Conservation (phyloP, 768 basidiomycete genomes). For the Phanerodontia chrysosporium region DNA sequence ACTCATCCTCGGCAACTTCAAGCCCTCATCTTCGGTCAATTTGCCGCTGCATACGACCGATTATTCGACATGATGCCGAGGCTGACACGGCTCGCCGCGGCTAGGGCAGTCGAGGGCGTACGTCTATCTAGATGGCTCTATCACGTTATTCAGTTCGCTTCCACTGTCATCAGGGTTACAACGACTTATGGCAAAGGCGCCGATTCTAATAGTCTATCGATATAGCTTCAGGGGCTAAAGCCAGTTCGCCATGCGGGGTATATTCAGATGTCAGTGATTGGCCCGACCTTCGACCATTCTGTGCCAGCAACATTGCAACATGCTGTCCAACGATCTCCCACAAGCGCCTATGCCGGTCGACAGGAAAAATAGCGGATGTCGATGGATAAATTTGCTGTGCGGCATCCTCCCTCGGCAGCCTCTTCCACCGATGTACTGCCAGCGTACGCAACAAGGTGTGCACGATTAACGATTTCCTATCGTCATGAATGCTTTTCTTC, state of each 20-base stretch:
- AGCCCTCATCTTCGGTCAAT: too few species aligned
- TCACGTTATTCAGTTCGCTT: not conserved
- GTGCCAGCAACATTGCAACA: not conserved
- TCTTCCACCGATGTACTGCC: not conserved
- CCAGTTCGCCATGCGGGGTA: not conserved
- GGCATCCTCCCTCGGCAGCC: not conserved
- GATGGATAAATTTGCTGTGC: not conserved
- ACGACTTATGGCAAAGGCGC: not conserved
- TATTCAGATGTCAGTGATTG: not conserved
- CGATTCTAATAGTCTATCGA: conserved; percentile 3
- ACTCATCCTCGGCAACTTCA: too few species aligned
- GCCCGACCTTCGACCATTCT: not conserved
- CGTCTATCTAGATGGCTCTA: not conserved
- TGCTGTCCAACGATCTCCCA: not conserved
- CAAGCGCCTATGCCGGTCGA: not conserved
- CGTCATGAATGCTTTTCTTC: not conserved
- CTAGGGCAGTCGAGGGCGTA: not conserved
- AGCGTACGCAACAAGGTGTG: not conserved
- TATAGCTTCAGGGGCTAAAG: not conserved
- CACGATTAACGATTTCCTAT: not conserved
- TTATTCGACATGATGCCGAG: not conserved
- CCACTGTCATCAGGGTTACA: not conserved
- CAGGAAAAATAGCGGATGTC: not conserved
- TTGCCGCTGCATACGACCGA: not conserved
- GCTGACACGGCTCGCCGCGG: not conserved